These are phyloP conservation scores for Cryptococcus neoformans DNA, from an alignment of 1,284 basidiomycete species.

Conservation along the genomic window DNA sequence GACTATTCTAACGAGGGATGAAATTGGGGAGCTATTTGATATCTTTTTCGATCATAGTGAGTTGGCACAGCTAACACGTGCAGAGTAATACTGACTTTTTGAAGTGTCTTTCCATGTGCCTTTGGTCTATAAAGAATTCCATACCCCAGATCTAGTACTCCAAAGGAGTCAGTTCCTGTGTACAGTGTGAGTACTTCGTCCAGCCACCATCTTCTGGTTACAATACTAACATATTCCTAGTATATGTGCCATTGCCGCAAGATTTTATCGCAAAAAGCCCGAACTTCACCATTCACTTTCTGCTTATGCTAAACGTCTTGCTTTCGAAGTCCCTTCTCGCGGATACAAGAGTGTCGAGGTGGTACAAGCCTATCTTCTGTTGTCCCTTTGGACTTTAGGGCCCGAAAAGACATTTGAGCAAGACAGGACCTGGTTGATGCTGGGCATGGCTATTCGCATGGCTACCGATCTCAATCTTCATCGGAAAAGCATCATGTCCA, in stretches of 20 bases:
- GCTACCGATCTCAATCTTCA: conserved; percentile 94
- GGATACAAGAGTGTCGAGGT: conserved; percentile 92
- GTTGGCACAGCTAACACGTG: conserved; percentile 7
- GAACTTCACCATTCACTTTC: conserved; percentile 80
- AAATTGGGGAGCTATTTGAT: conserved; percentile 84
- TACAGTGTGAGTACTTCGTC: conserved; percentile 67
- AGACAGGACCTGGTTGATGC: conserved; percentile 88
- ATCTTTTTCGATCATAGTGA: conserved; percentile 62
- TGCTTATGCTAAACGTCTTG: conserved; percentile 83
- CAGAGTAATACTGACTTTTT: background rate
- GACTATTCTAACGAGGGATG: conserved; percentile 73
- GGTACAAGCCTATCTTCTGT: conserved; percentile 81
- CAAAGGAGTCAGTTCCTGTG: conserved; percentile 88
- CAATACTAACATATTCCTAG: conserved; percentile 14
- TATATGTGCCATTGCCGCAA: conserved; percentile 85
- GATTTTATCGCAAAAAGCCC: conserved; percentile 79
- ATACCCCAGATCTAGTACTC: conserved; percentile 87
- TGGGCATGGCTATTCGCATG: conserved; percentile 83
- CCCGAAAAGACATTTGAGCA: conserved; percentile 93
- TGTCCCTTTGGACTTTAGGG: conserved; percentile 81
- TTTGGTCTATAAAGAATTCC: conserved; percentile 76
- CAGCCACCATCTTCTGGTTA: background rate
- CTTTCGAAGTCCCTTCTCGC: conserved; percentile 76
- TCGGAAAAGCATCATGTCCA: conserved; percentile 70
- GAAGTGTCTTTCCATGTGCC: conserved; percentile 46